These are phyloP conservation scores for Sporothrix schenckii DNA, from an alignment of 2,329 filamentous ascomycete species.

Conservation along the genomic window DNA sequence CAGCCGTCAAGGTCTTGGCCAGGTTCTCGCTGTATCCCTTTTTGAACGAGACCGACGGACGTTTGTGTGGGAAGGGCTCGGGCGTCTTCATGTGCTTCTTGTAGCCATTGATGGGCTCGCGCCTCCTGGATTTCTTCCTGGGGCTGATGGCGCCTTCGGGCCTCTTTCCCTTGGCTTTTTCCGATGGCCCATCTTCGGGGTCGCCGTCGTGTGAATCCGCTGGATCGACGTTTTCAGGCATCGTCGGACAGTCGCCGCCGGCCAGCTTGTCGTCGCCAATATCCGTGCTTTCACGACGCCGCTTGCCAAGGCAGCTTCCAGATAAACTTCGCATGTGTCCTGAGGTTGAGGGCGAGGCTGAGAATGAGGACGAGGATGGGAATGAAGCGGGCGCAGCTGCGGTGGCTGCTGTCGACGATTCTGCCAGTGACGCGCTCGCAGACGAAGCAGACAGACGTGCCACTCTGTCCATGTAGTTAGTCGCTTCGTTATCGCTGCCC, in stretches of 20 bases:
- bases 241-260: background rate
- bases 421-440: background rate
- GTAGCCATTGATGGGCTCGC: background rate
- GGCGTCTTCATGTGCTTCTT: constrained; percentile 11
- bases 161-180: background rate
- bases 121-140: background rate
- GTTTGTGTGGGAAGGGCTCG: constrained; percentile 19
- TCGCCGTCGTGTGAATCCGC: too few species aligned
- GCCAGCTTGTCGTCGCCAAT: background rate
- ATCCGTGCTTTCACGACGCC: background rate
- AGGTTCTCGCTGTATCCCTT: constrained; percentile 26
- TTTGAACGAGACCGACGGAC: constrained; percentile 16
- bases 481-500: background rate
- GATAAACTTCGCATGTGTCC: background rate
- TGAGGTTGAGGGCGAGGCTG: too few species aligned
- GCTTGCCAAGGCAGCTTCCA: constrained; percentile 17
- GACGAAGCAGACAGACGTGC: background rate
- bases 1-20: background rate
- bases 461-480: constrained; percentile 14
- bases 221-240: background rate
- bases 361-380: background rate
- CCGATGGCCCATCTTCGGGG: background rate
- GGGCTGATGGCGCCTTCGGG: background rate
- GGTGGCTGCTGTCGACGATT: background rate
- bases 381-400: background rate